These are phyloP conservation scores for Xylona heveae DNA, from an alignment of 495 filamentous ascomycete species.

Conservation along the genomic window DNA sequence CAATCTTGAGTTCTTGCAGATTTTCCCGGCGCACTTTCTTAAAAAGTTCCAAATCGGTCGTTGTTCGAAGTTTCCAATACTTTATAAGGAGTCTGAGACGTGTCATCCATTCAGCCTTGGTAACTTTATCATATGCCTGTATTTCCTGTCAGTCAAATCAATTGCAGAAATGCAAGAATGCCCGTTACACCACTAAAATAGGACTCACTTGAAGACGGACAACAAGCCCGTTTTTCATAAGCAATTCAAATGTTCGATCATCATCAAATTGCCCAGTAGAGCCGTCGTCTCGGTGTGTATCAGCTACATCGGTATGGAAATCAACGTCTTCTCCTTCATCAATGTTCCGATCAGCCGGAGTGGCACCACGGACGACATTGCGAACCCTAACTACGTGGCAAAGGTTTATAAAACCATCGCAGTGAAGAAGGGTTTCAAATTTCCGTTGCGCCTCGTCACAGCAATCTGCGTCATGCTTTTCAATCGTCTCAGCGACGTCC, in stretches of 20 bases:
- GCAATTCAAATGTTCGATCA: slow-evolving; percentile 39
- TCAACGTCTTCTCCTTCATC: slow-evolving; percentile 26
- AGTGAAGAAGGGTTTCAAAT: slow-evolving; percentile 30
- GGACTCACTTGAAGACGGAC: slow-evolving; percentile 32
- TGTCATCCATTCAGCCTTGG: slow-evolving; percentile 43
- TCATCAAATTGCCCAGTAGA: slow-evolving; percentile 29
- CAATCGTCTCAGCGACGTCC: slow-evolving; percentile 18
- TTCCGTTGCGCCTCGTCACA: slow-evolving; percentile 39
- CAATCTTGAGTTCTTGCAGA: slow-evolving; percentile 38
- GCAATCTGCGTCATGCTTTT: slow-evolving; percentile 35
- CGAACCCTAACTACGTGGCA: slow-evolving; percentile 34
- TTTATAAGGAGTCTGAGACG: slow-evolving; percentile 33
- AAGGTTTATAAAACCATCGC: slow-evolving; percentile 50
- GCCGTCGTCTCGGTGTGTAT: slow-evolving; percentile 29
- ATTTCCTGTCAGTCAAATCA: slow-evolving; percentile 1
- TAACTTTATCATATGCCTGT: slow-evolving; percentile 30
- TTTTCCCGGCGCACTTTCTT: slow-evolving; percentile 37
- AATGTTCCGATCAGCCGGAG: slow-evolving; percentile 26
- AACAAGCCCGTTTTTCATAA: slow-evolving; percentile 38
- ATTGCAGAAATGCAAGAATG: not conserved
- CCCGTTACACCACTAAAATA: not conserved
- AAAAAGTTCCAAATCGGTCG: slow-evolving; percentile 32
- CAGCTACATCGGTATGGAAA: slow-evolving; percentile 23
- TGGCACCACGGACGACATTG: slow-evolving; percentile 25
- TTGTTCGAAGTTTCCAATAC: slow-evolving; percentile 43